Evolutionary conservation across 768 basidiomycete genomes (phyloP).

Genomic region (Rhodosporidiobolus odoratus): DNA sequence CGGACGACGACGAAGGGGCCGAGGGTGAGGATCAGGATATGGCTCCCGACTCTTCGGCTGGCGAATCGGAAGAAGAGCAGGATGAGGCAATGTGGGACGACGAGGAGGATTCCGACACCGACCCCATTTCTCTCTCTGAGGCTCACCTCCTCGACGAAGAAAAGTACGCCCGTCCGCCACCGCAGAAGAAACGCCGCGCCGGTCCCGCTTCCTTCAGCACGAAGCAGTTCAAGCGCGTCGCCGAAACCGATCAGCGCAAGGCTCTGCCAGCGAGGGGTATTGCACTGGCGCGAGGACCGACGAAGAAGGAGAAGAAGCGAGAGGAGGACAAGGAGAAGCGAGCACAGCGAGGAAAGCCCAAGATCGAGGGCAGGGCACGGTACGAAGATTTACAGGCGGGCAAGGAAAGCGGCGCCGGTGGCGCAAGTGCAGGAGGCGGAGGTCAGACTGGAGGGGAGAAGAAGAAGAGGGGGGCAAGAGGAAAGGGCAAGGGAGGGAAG

Average conservation of each 20-base stretch:
- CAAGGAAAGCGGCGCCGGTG: background rate
- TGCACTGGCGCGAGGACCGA: background rate
- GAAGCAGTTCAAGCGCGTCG: slow-evolving; percentile 29
- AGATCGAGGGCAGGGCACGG: slow-evolving; percentile 13
- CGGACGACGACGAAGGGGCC: background rate
- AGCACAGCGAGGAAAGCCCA: slow-evolving; percentile 12
- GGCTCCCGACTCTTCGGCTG: slow-evolving; percentile 36
- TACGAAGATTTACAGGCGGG: slow-evolving; percentile 15
- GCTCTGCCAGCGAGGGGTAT: slow-evolving; percentile 17
- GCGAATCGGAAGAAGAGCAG: slow-evolving; percentile 25
- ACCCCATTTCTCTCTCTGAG: slow-evolving; percentile 43
- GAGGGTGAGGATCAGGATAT: slow-evolving; percentile 36
- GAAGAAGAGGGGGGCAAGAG: background rate
- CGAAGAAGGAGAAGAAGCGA: slow-evolving; percentile 33
- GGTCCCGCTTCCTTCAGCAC: slow-evolving; percentile 30
- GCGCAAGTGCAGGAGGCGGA: background rate
- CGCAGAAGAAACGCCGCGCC: slow-evolving; percentile 24
- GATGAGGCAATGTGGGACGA: slow-evolving; percentile 44
- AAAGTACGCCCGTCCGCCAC: slow-evolving; percentile 13
- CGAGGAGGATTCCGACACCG: slow-evolving; percentile 44
- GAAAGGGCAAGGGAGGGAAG: background rate
- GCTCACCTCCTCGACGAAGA: slow-evolving; percentile 41
- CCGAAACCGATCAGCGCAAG: slow-evolving; percentile 7
- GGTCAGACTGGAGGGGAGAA: background rate
- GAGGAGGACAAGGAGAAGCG: slow-evolving; percentile 28